phyloP scores from a whole-genome alignment of 768 basidiomycete genomes.

The Inosperma sp. region DNA sequence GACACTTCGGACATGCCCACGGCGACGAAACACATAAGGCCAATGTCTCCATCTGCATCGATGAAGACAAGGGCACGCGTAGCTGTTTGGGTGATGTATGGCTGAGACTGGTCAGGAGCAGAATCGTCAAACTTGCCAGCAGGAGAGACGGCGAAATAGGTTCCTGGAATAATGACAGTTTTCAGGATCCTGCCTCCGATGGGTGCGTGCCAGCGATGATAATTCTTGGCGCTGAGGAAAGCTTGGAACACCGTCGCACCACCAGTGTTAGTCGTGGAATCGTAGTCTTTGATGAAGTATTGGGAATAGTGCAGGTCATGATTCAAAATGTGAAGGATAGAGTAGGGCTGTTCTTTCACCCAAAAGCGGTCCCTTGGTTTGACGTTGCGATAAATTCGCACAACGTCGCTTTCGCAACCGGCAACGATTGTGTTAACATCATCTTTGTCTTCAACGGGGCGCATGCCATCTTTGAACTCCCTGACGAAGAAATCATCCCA shows the following conservation, averaged over 20 bases:
- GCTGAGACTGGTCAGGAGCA: slow-evolving; percentile 11
- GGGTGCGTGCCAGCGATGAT: slow-evolving; percentile 64
- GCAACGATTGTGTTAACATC: slow-evolving; percentile 36
- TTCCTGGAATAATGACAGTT: slow-evolving; percentile 44
- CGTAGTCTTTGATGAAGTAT: too few relatives aligned
- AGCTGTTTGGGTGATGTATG: slow-evolving; percentile 34
- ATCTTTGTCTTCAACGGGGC: slow-evolving; percentile 33
- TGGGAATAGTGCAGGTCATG: too few relatives aligned
- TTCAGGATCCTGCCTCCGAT: slow-evolving; percentile 42
- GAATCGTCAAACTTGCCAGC: background rate
- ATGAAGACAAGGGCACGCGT: slow-evolving; percentile 54
- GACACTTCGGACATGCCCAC: slow-evolving; percentile 63
- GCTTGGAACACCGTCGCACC: slow-evolving; percentile 54
- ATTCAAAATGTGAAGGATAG: slow-evolving; percentile 51
- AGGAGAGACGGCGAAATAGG: slow-evolving; percentile 39
- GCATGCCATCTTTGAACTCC: slow-evolving; percentile 33
- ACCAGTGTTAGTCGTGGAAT: slow-evolving; percentile 37
- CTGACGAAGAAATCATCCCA: slow-evolving; percentile 60
- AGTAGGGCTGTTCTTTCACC: slow-evolving; percentile 60
- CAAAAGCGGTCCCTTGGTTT: slow-evolving; percentile 46
- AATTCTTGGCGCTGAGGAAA: slow-evolving; percentile 50
- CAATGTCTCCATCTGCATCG: slow-evolving; percentile 46
- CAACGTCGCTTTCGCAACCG: slow-evolving; percentile 51
- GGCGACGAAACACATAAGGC: slow-evolving; percentile 52
- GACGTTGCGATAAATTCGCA: slow-evolving; percentile 37